A percentile compares a stretch with the other conserved stretches of the same genome.
Conservation (phyloP, 495 filamentous ascomycete species). For the Xylaria palmicola region DNA sequence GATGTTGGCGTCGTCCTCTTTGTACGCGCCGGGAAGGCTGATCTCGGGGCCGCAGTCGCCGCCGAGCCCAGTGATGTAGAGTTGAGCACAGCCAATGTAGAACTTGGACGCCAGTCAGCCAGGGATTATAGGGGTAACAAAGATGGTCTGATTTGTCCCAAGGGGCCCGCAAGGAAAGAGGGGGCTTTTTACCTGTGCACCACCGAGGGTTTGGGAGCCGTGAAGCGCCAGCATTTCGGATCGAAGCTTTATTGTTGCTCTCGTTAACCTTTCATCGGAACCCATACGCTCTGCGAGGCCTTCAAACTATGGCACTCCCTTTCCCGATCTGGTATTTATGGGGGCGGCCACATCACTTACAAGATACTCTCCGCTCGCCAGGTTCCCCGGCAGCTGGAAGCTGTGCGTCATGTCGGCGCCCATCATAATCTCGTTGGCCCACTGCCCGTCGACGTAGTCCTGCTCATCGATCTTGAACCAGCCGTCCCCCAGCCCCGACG, state of each 20-base stretch:
- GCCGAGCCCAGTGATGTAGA: constrained; percentile 31
- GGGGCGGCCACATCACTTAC: constrained; percentile 13
- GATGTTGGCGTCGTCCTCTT: constrained; percentile 28
- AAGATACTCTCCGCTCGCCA: constrained; percentile 34
- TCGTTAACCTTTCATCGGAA: background rate
- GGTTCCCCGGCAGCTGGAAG: constrained; percentile 25
- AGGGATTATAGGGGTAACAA: background rate
- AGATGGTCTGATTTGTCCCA: background rate
- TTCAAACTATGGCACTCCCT: too few species aligned
- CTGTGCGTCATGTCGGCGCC: constrained; percentile 26
- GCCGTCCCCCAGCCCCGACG: constrained; percentile 26
- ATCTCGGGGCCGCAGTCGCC: constrained; percentile 29
- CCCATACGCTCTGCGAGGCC: too few species aligned
- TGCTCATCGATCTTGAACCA: constrained; percentile 37
- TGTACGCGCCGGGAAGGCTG: constrained; percentile 31
- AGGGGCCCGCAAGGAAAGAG: too few species aligned
- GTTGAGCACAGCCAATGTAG: constrained; percentile 25
- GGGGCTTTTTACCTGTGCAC: constrained; percentile 13
- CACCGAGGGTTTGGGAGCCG: constrained; percentile 19
- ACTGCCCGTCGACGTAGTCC: constrained; percentile 28
- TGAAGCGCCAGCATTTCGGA: constrained; percentile 36
- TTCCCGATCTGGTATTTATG: too few species aligned
- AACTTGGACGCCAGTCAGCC: background rate
- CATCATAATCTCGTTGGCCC: constrained; percentile 33
- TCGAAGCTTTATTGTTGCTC: constrained; percentile 21